These are phyloP conservation scores for Hyphodiscus hymeniophilus DNA, from an alignment of 495 filamentous ascomycete species.

Conservation along the genomic window DNA sequence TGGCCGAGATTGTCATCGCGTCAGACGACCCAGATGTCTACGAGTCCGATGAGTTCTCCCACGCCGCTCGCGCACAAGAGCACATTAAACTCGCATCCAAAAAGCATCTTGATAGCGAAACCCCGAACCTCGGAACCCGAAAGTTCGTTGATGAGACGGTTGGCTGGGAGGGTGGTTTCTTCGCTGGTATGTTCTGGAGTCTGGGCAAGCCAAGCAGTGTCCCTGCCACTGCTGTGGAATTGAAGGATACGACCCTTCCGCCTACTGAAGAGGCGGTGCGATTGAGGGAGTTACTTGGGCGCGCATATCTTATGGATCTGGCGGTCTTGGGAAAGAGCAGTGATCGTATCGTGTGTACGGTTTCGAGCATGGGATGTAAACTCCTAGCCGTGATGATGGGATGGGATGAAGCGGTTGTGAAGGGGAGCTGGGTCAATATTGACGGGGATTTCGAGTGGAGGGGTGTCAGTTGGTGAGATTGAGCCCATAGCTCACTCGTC, in stretches of 20 bases:
- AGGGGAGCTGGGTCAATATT: slow-evolving; percentile 59
- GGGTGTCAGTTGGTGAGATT: slow-evolving; percentile 21
- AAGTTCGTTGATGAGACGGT: slow-evolving; percentile 57
- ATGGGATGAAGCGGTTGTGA: slow-evolving; percentile 55
- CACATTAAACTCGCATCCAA: slow-evolving; percentile 59
- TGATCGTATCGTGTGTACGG: slow-evolving; percentile 57
- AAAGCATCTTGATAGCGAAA: slow-evolving; percentile 19
- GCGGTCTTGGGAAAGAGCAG: slow-evolving; percentile 53
- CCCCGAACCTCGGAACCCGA: slow-evolving; percentile 14
- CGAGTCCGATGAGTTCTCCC: slow-evolving; percentile 42
- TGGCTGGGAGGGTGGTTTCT: slow-evolving; percentile 74
- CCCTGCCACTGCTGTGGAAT: slow-evolving; percentile 10
- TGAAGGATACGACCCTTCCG: slow-evolving; percentile 12
- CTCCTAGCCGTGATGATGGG: slow-evolving; percentile 72
- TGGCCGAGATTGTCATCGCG: slow-evolving; percentile 42
- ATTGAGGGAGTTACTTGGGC: slow-evolving; percentile 55
- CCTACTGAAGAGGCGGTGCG: slow-evolving; percentile 44
- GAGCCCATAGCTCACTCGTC: not conserved
- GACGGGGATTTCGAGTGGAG: slow-evolving; percentile 47
- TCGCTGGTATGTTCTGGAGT: slow-evolving; percentile 58
- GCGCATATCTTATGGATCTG: slow-evolving; percentile 65
- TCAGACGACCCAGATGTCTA: slow-evolving; percentile 68
- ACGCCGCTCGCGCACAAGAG: slow-evolving; percentile 47
- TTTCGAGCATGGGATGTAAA: slow-evolving; percentile 56
- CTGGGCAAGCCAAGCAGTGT: slow-evolving; percentile 34